Evolutionary conservation across 805 yeast genomes (phyloP).

Genomic region (Starmerella asiatica): DNA sequence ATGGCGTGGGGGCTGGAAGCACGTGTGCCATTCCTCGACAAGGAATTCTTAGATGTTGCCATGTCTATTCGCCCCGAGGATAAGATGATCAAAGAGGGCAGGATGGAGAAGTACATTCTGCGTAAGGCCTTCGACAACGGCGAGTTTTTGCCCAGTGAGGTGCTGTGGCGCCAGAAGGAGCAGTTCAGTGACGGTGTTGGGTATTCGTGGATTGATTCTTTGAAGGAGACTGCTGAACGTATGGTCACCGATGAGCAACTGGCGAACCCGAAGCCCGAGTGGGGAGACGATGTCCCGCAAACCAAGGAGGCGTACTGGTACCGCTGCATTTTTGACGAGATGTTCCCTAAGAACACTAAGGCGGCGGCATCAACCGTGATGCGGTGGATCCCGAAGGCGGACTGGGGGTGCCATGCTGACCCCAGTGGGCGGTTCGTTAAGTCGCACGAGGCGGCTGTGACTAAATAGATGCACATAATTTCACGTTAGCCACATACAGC

Average conservation of each 20-base stretch:
- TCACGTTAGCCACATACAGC: too few relatives aligned
- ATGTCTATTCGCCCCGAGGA: conserved; percentile 93
- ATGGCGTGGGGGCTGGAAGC: conserved; percentile 99
- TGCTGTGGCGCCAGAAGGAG: conserved; percentile 99
- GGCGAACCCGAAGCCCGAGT: conserved; percentile 79
- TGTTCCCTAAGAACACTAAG: conserved; percentile 70
- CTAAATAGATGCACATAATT: too few relatives aligned
- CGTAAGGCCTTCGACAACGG: conserved; percentile 95
- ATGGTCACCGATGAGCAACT: conserved; percentile 81
- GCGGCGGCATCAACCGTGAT: conserved; percentile 93
- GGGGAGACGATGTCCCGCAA: conserved; percentile 92
- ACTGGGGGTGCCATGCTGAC: conserved; percentile 99
- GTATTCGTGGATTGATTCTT: conserved; percentile 96
- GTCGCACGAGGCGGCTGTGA: conserved; percentile 63
- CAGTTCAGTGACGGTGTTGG: conserved; percentile 99
- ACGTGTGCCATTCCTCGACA: conserved; percentile 97
- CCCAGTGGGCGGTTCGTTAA: conserved; percentile 96
- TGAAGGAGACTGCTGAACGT: conserved; percentile 88
- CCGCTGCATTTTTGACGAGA: conserved; percentile 88
- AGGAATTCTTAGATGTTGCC: conserved; percentile 75
- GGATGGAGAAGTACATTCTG: conserved; percentile 84
- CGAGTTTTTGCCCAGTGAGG: conserved; percentile 90
- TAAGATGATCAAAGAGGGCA: conserved; percentile 65
- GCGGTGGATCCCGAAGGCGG: conserved; percentile 99
- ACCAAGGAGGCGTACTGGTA: conserved; percentile 99